A percentile compares a stretch with the other conserved stretches of the same genome.
These are phyloP conservation scores for Penicillium paradoxum DNA, from an alignment of 495 filamentous ascomycete species.

Conservation along the genomic window DNA sequence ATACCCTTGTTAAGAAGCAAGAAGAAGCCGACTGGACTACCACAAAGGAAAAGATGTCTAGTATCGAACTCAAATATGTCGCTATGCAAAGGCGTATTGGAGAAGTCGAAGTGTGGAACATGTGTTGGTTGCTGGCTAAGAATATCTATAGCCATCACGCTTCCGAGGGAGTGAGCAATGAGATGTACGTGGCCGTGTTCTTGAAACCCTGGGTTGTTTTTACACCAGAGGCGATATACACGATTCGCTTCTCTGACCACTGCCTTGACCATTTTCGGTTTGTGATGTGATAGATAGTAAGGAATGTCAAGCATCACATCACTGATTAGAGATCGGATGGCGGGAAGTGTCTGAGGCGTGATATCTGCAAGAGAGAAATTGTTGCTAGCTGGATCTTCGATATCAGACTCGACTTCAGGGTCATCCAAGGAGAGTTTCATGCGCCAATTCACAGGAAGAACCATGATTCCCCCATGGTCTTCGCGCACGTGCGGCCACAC, in stretches of 20 bases:
- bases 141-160: constrained; percentile 88
- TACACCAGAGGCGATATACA: constrained; percentile 88
- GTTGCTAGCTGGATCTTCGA: constrained; percentile 49
- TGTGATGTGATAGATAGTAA: constrained; percentile 93
- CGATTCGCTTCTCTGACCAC: constrained; percentile 90
- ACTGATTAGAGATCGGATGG: constrained; percentile 82
- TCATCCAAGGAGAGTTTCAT: constrained; percentile 81
- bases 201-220: constrained; percentile 82
- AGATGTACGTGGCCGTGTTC: constrained; percentile 81
- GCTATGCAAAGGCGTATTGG: constrained; percentile 43
- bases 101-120: constrained; percentile 53
- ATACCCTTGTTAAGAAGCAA: constrained; percentile 74
- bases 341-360: constrained; percentile 83
- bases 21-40: constrained; percentile 93
- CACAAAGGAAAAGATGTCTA: constrained; percentile 79
- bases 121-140: constrained; percentile 79
- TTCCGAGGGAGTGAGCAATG: constrained; percentile 89
- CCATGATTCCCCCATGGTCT: constrained; percentile 67
- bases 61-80: constrained; percentile 87
- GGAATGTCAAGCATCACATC: constrained; percentile 98
- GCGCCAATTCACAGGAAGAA: constrained; percentile 84
- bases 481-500: constrained; percentile 71
- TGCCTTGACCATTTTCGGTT: constrained; percentile 87
- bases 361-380: constrained; percentile 82
- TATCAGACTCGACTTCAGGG: constrained; percentile 48